phyloP scores from a whole-genome alignment of 2,329 filamentous ascomycete genomes.

The Rutstroemia sp. region DNA sequence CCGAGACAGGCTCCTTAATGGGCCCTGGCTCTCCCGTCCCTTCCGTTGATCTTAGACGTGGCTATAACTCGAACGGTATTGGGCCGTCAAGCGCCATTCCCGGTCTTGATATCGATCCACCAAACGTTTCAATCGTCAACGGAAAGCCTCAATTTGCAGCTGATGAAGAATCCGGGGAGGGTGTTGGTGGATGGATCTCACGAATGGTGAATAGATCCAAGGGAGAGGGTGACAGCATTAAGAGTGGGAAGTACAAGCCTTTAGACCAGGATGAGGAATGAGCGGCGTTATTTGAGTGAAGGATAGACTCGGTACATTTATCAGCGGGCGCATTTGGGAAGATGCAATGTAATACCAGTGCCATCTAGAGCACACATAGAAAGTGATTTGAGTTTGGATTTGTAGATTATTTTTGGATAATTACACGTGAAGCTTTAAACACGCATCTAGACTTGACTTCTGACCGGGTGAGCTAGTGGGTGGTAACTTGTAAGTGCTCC shows the following conservation, averaged over 20 bases:
- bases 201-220: slow-evolving; percentile 52
- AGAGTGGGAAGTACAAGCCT: slow-evolving; percentile 25
- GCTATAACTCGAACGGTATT: slow-evolving; percentile 33
- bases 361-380: slow-evolving; percentile 8
- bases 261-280: slow-evolving; percentile 39
- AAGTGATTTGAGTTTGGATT: background rate
- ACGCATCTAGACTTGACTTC: too few relatives aligned
- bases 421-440: background rate
- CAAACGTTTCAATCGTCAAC: slow-evolving; percentile 47
- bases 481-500: background rate
- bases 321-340: slow-evolving; percentile 14
- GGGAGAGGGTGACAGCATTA: slow-evolving; percentile 28
- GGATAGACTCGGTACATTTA: slow-evolving; percentile 5
- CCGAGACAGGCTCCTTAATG: slow-evolving; percentile 78
- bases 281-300: background rate
- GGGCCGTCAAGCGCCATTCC: slow-evolving; percentile 66
- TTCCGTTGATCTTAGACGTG: slow-evolving; percentile 63
- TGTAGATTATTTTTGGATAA: slow-evolving; percentile 6
- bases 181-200: slow-evolving; percentile 63
- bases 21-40: slow-evolving; percentile 70
- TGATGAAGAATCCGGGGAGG: slow-evolving; percentile 35
- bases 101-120: slow-evolving; percentile 73
- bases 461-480: background rate
- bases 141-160: slow-evolving; percentile 38
- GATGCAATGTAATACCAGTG: slow-evolving; percentile 11